Percentiles rank a stretch among this genome's conserved stretches.
Evolutionary conservation across 139 green algal species (phyloP).

Genomic region (Chlamydomonas incerta): DNA sequence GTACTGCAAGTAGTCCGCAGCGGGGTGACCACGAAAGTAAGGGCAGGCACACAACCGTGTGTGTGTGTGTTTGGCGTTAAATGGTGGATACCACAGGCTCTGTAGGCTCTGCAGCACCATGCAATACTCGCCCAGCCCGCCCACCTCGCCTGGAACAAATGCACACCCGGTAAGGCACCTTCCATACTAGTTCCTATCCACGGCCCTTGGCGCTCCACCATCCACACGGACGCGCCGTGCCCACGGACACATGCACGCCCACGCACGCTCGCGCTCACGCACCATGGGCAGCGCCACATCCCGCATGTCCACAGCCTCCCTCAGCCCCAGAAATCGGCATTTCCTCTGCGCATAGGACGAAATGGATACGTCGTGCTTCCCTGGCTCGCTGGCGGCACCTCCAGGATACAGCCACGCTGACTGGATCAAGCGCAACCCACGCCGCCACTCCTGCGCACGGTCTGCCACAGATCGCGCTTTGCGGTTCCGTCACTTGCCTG

Average conservation of each 20-base stretch:
- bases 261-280: neutral
- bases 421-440: no score
- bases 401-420: no score
- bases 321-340: neutral
- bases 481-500: no score
- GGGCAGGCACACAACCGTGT: neutral
- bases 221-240: neutral
- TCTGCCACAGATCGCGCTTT: no score
- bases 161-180: no score
- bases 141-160: neutral
- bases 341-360: no score
- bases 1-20: neutral
- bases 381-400: no score
- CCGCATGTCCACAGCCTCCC: neutral
- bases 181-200: neutral
- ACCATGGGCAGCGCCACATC: neutral
- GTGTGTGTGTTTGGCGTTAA: neutral
- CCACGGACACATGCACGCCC: neutral
- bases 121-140: no score
- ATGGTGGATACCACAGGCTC: neutral
- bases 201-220: no score
- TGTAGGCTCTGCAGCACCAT: no score
- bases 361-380: no score
- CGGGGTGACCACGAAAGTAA: neutral
- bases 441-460: no score